phyloP scores from a whole-genome alignment of 1,139 yeast genomes.

The Yamadazyma trypodendri region DNA sequence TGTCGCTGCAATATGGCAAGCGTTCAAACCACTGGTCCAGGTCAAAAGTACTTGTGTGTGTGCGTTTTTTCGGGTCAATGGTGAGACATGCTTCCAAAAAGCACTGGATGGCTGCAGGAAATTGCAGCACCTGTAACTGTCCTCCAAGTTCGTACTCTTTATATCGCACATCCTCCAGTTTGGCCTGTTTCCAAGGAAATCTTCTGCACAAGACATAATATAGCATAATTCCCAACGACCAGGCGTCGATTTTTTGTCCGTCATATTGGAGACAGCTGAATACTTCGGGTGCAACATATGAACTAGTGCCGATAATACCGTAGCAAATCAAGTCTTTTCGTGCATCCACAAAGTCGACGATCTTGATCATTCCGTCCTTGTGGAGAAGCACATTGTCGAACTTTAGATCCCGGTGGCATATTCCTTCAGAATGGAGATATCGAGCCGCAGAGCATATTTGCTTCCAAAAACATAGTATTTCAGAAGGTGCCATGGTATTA shows the following conservation, averaged over 20 bases:
- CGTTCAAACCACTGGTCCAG: conserved; percentile 14
- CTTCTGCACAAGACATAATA: conserved; percentile 26
- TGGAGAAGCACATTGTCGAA: conserved; percentile 37
- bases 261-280: conserved; percentile 33
- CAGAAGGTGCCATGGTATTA: conserved; percentile 10
- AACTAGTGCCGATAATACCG: conserved; percentile 53
- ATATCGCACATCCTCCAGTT: conserved; percentile 5
- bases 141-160: neutral
- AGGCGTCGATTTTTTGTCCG: conserved; percentile 43
- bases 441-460: conserved; percentile 32
- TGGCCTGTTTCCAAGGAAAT: conserved; percentile 36
- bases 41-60: conserved; percentile 10
- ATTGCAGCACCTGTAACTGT: neutral
- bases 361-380: conserved; percentile 25
- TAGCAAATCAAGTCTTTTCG: conserved; percentile 20
- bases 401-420: conserved; percentile 46
- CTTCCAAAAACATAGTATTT: conserved; percentile 32
- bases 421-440: conserved; percentile 30
- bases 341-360: conserved; percentile 35
- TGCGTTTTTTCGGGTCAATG: conserved; percentile 16
- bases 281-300: conserved; percentile 51
- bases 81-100: conserved; percentile 3
- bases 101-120: neutral
- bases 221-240: conserved; percentile 50
- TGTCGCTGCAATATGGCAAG: conserved; percentile 9